Evolutionary conservation across 2,329 filamentous ascomycete species (phyloP), one percentile per base, ranked within the genome.

Genomic region (Pseudocercospora vitis): DNA sequence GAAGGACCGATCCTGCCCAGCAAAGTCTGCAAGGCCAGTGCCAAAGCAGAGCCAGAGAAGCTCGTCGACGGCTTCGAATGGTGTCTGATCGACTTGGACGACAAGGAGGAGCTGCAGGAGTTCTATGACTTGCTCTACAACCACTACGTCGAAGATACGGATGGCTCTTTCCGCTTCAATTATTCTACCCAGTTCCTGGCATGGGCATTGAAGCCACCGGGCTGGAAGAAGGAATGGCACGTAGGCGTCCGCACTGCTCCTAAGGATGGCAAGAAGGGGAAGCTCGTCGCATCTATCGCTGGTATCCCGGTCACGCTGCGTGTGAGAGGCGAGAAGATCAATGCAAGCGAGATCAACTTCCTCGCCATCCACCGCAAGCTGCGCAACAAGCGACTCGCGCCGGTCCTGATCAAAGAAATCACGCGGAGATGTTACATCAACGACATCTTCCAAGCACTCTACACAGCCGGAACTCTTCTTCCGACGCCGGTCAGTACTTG

Each of bases 341-440:
- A 85, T 58, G 86, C 88, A 63, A 91, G 89, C 45, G 94, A 99
- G 72, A 94, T 99, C 74, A 99, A 99, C 78, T 99, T 97, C 75
- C 85, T 99, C 62, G 95, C 91, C 68, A 87, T 99, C 51, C 94
- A 99, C 80, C 97, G 97, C 80, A 97, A 97, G 75, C 84, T 99
- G 26, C 89, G 94, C 47, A 85, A 88, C 53, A 96, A 97, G 78
- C 86, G 94, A 50, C 83, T 99, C 37, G 86, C 94, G 0, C 94
- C 94, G 0, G 88, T 97, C 1, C 83, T 99, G 49, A 99, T 99
- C 78, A 96, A 96, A 73, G 94, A 99, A 71, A 90, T 99, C 65
- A 99, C 94, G 4, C 87, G 94, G 44, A 83, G 91, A 59, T 95
- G 90, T 78, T 95, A 97, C 73, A 75, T 91, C 44, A 80, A 88